These are phyloP conservation scores for Gracilaria gracilis DNA, from an alignment of 23 red algal genomes.

Conservation along the genomic window DNA sequence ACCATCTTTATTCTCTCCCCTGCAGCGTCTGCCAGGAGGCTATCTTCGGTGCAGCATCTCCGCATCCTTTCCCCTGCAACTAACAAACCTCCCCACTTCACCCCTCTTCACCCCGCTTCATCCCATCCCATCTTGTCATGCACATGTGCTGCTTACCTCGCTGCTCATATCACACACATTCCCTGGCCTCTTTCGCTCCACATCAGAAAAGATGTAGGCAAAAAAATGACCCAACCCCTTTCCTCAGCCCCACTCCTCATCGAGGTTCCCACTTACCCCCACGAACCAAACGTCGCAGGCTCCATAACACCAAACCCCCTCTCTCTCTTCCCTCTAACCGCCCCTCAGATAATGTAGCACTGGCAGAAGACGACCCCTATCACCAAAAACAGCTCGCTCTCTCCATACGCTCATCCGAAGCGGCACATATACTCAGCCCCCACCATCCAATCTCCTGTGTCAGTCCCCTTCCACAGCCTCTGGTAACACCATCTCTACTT, in stretches of 20 bases:
- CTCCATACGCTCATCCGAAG: not conserved
- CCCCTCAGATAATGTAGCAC: not conserved
- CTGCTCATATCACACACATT: not conserved
- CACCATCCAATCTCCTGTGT: not conserved
- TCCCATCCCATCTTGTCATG: not conserved
- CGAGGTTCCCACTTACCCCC: not conserved
- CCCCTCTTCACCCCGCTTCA: no score
- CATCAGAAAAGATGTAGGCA: not conserved
- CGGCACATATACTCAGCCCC: not conserved
- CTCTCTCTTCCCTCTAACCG: not conserved
- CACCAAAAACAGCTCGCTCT: not conserved
- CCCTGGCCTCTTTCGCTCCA: not conserved
- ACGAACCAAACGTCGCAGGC: not conserved
- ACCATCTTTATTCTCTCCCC: no score
- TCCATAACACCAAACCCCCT: not conserved
- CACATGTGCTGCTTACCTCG: not conserved
- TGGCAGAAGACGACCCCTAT: not conserved
- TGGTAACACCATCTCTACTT: not conserved
- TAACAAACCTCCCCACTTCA: no score
- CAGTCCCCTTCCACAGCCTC: not conserved
- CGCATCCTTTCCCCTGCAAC: no score
- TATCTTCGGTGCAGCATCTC: no score
- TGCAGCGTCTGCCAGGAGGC: no score
- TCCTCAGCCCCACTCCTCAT: not conserved
- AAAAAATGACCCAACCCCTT: not conserved